phyloP scores from a whole-genome alignment of 1,284 basidiomycete species.

The Papiliotrema fonsecae region DNA sequence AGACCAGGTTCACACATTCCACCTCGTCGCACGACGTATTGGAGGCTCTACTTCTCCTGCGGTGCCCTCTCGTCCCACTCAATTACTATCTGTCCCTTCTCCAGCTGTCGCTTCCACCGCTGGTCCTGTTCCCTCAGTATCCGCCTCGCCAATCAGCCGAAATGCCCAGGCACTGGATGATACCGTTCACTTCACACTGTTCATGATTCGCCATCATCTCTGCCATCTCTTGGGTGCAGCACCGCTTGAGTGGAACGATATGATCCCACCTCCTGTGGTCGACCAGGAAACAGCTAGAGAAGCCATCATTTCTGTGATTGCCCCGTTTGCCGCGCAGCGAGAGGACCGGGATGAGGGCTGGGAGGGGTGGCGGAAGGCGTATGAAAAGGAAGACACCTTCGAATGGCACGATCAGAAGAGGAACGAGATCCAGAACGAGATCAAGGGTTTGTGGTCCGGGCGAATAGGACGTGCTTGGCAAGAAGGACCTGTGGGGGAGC shows the following conservation, averaged over 20 bases:
- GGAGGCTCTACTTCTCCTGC: neutral
- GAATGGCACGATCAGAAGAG: constrained; percentile 15
- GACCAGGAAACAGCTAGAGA: constrained; percentile 21
- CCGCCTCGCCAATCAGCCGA: neutral
- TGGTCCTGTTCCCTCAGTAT: neutral
- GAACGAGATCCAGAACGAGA: constrained; percentile 13
- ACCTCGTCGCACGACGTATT: constrained; percentile 30
- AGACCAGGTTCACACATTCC: constrained; percentile 23
- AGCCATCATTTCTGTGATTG: constrained; percentile 36
- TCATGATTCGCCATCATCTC: constrained; percentile 37
- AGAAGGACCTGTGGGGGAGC: constrained; percentile 18
- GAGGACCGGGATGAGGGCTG: constrained; percentile 17
- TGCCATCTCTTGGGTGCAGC: constrained; percentile 19
- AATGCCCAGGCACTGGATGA: constrained; percentile 26
- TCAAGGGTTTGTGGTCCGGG: constrained; percentile 21
- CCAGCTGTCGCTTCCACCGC: neutral
- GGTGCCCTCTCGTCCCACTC: neutral
- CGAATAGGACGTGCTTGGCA: constrained; percentile 20
- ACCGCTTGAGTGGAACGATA: constrained; percentile 31
- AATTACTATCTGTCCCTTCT: neutral
- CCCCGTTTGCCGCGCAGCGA: constrained; percentile 12
- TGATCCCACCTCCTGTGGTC: constrained; percentile 27
- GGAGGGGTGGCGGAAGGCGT: constrained; percentile 30
- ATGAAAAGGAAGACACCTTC: constrained; percentile 21
- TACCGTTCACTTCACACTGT: constrained; percentile 40